Evolutionary conservation across 805 yeast genomes (phyloP), one percentile per base, ranked within the genome.

Genomic region (Brettanomyces nanus): DNA sequence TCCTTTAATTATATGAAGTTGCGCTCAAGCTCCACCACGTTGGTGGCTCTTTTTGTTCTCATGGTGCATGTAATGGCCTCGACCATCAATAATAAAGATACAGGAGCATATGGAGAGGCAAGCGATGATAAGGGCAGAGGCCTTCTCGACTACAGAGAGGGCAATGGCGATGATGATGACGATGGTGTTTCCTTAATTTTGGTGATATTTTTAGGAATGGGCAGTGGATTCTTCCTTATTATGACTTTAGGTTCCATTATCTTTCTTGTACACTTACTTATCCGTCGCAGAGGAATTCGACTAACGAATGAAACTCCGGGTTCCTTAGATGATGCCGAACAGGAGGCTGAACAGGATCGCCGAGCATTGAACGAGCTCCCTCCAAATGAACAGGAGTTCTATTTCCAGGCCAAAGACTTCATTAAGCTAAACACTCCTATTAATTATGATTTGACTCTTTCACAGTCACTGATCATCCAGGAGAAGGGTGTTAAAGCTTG

Each of bases 401-500:
- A 78, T 47, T 71, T 80, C 48, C 83, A 75, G 49, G 77, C 86
- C 21, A 73, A 74, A 40, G 80, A 76, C 36, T 73, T 63, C 46
- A 58, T 50, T 41, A 67, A 46, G 47, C 55, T 43, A 53, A 66
- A 46, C 55, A 71, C 46, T 63, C 70, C 46, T 45, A 62, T 56
- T 26, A 56, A 47, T 21, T 44, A 40, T 37, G 59, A 54, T 27
- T 42, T 59, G 21, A 35, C 63, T 10, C 60, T 81, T 28, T 69
- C 82, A 21, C 89, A 83, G 56, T 68, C 68, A 43, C 60, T 80
- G 55, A 55, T 69, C 17, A 84, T 85, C 20, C 95, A 86, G 47
- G 95, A 86, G 45, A 87, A 85, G 54, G 95, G 95, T 3, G 80
- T 89, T 1, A 61, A 70, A 13, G 97, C 97, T 1, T 89, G 94